Evolutionary conservation across 1,139 yeast genomes (phyloP).

Genomic region (Taiozyma onychis): DNA sequence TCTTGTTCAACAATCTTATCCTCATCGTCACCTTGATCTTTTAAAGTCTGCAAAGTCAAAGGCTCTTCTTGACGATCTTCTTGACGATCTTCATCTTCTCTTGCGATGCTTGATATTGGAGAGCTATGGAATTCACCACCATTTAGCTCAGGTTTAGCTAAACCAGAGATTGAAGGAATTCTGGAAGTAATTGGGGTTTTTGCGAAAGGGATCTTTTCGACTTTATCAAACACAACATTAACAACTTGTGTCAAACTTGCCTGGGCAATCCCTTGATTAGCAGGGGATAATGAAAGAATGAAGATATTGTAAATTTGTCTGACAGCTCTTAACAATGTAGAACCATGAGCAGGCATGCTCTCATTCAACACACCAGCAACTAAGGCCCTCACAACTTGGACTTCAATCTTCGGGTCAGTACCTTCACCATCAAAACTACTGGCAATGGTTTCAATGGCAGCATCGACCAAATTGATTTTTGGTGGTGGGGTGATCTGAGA

Average conservation of each 20-base stretch:
- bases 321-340: conserved; percentile 80
- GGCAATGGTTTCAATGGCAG: conserved; percentile 79
- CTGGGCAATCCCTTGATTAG: conserved; percentile 93
- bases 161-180: conserved; percentile 1
- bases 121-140: conserved; percentile 1
- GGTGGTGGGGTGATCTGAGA: conserved; percentile 45
- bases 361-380: conserved; percentile 81
- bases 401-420: conserved; percentile 81
- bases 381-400: conserved; percentile 88
- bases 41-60: conserved; percentile 55
- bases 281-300: conserved; percentile 70
- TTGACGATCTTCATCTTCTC: neutral
- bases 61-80: conserved; percentile 26
- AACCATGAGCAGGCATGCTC: conserved; percentile 85
- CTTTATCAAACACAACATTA: conserved; percentile 76
- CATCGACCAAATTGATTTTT: conserved; percentile 62
- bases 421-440: conserved; percentile 89
- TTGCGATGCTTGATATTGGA: neutral
- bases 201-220: conserved; percentile 31
- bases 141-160: conserved; percentile 3
- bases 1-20: conserved; percentile 47
- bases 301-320: conserved; percentile 92
- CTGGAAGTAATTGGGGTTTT: conserved; percentile 2
- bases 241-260: conserved; percentile 92
- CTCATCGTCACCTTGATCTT: conserved; percentile 50